Evolutionary conservation across 495 filamentous ascomycete species (phyloP).

Genomic region (Umbilicaria muhlenbergii): DNA sequence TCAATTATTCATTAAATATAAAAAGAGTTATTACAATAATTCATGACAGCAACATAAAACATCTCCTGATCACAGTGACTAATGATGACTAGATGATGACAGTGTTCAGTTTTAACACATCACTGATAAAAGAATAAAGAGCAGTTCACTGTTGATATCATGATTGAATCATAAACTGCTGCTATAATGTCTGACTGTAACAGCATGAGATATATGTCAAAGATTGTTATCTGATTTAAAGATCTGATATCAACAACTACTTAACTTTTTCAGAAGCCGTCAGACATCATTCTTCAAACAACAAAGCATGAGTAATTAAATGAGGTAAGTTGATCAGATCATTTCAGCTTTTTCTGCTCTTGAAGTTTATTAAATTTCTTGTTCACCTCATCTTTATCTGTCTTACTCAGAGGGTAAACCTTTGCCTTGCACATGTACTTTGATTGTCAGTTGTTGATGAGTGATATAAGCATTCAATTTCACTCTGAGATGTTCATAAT

Average conservation of each 20-base stretch:
- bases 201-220: slow-evolving; percentile 4
- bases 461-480: background rate
- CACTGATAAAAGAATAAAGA: slow-evolving; percentile 3
- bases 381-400: slow-evolving; percentile 1
- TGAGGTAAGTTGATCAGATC: background rate
- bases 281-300: background rate
- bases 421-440: background rate
- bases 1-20: slow-evolving; percentile 3
- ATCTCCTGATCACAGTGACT: slow-evolving; percentile 2
- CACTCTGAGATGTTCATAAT: too few species aligned
- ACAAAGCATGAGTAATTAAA: slow-evolving; percentile 3
- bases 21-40: background rate
- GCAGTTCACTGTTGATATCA: background rate
- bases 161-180: background rate
- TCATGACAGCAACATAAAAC: slow-evolving; percentile 5
- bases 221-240: background rate
- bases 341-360: background rate
- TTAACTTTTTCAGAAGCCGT: background rate
- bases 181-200: slow-evolving; percentile 3
- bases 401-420: slow-evolving; percentile 1
- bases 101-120: background rate
- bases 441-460: background rate
- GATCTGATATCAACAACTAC: slow-evolving; percentile 3
- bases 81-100: background rate
- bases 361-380: slow-evolving; percentile 2